Conservation (phyloP, 805 yeast species). For the Candida easanensis region DNA sequence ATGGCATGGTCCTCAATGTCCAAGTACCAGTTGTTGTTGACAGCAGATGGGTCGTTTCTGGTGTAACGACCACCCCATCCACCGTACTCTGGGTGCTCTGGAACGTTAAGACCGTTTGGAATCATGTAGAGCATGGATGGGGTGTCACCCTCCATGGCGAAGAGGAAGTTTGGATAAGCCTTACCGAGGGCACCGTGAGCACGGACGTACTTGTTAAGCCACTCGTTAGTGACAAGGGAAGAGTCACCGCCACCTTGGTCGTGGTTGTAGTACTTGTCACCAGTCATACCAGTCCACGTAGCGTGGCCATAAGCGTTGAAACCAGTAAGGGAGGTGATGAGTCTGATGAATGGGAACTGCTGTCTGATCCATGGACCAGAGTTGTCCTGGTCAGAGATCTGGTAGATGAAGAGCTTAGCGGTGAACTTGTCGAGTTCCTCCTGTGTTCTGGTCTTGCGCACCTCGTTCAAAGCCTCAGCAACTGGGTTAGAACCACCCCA, state of each 20-base stretch:
- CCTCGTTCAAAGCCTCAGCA: conserved; percentile 31
- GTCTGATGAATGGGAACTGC: conserved; percentile 26
- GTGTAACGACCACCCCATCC: conserved; percentile 36
- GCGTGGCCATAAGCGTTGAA: conserved; percentile 30
- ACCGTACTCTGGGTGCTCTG: conserved; percentile 31
- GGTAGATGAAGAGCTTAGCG: conserved; percentile 24
- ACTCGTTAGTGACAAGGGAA: conserved; percentile 25
- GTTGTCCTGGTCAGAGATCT: conserved; percentile 34
- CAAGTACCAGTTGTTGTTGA: conserved; percentile 20
- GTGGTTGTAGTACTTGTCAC: conserved; percentile 23
- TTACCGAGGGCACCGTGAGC: conserved; percentile 29
- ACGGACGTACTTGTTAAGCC: conserved; percentile 26
- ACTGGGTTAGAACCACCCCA: conserved; percentile 34
- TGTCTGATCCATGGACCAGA: conserved; percentile 33
- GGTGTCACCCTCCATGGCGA: conserved; percentile 33
- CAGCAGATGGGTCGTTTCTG: conserved; percentile 22
- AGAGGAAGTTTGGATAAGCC: conserved; percentile 25
- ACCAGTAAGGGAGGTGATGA: conserved; percentile 29
- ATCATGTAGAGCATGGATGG: conserved; percentile 28
- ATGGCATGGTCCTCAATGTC: conserved; percentile 25
- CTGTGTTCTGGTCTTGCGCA: conserved; percentile 17
- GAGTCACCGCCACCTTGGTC: conserved; percentile 30
- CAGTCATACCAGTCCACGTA: conserved; percentile 33
- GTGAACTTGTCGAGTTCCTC: conserved; percentile 18
- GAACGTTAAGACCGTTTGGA: conserved; percentile 32